A percentile compares a stretch with the other conserved stretches of the same genome.
Evolutionary conservation across 768 basidiomycete genomes (phyloP).

Genomic region (Boletus sp.): DNA sequence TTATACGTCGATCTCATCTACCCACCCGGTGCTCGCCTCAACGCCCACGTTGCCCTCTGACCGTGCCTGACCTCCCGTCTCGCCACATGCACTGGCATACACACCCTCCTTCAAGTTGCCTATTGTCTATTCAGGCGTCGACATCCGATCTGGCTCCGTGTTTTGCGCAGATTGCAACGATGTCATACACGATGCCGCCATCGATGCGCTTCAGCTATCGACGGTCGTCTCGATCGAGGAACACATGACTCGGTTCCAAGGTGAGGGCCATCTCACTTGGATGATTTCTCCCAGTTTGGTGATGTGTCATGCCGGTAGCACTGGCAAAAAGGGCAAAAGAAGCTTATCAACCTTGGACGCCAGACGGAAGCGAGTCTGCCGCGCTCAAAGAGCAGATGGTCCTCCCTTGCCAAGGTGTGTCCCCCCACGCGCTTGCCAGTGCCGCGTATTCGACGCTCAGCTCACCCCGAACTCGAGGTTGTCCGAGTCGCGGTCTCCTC

Average conservation of each 20-base stretch:
- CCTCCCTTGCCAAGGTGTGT: conserved; percentile 72
- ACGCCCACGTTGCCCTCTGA: no score
- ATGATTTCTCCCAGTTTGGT: background rate
- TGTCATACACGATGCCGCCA: conserved; percentile 58
- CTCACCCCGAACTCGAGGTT: conserved; percentile 44
- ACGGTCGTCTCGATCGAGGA: conserved; percentile 58
- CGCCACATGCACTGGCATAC: background rate
- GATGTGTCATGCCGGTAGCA: conserved; percentile 5
- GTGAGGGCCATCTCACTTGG: background rate
- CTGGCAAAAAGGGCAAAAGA: conserved; percentile 44
- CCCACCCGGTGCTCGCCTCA: background rate
- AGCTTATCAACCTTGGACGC: conserved; percentile 50
- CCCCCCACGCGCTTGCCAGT: background rate
- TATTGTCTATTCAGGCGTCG: conserved; percentile 58
- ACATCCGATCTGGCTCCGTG: conserved; percentile 69
- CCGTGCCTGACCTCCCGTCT: background rate
- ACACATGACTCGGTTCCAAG: conserved; percentile 56
- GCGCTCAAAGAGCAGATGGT: conserved; percentile 49
- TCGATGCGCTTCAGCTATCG: conserved; percentile 48
- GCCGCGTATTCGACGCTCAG: background rate
- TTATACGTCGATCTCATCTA: conserved; percentile 45
- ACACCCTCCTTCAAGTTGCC: background rate
- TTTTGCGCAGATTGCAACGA: conserved; percentile 76
- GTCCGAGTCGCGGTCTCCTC: conserved; percentile 79
- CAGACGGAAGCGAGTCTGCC: conserved; percentile 38